phyloP scores from a whole-genome alignment of 805 yeast genomes.

The Phaffomyces thermotolerans region DNA sequence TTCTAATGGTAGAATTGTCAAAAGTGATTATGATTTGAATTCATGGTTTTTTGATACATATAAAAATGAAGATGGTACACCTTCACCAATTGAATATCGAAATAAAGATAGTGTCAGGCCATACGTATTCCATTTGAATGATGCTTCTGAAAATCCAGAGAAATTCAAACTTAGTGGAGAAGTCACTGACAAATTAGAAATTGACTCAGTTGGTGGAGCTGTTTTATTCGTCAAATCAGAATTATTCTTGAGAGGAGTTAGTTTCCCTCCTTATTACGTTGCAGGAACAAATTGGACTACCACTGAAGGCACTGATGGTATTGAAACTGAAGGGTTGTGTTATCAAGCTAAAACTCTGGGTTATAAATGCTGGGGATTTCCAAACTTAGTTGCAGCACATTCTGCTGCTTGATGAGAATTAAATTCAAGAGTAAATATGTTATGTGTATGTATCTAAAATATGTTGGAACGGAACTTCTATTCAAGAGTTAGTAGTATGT shows the following conservation, averaged over 20 bases:
- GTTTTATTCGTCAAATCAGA: conserved; percentile 36
- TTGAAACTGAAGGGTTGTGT: conserved; percentile 48
- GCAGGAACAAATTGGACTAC: conserved; percentile 40
- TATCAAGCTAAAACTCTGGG: conserved; percentile 39
- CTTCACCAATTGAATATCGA: conserved; percentile 6
- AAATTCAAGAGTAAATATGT: no score
- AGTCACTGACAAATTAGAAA: conserved; percentile 10
- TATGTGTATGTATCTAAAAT: no score
- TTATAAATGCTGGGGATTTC: conserved; percentile 43
- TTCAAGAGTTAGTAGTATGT: no score
- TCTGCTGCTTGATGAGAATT: not conserved
- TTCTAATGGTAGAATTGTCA: conserved; percentile 8
- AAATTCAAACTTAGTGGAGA: conserved; percentile 8
- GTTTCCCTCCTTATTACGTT: conserved; percentile 38
- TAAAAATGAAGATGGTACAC: conserved; percentile 20
- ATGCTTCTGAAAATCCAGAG: conserved; percentile 18
- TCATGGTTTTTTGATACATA: conserved; percentile 29
- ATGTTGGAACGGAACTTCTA: no score
- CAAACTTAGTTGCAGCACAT: conserved; percentile 38
- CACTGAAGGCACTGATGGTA: conserved; percentile 45
- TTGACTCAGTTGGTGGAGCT: conserved; percentile 50
- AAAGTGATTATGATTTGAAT: conserved; percentile 29
- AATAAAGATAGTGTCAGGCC: conserved; percentile 10
- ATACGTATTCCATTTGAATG: conserved; percentile 23
- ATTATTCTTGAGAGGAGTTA: conserved; percentile 38